These are phyloP conservation scores for Oehlia diaphana DNA, from an alignment of 192 early-diverging fungal species.

Conservation along the genomic window DNA sequence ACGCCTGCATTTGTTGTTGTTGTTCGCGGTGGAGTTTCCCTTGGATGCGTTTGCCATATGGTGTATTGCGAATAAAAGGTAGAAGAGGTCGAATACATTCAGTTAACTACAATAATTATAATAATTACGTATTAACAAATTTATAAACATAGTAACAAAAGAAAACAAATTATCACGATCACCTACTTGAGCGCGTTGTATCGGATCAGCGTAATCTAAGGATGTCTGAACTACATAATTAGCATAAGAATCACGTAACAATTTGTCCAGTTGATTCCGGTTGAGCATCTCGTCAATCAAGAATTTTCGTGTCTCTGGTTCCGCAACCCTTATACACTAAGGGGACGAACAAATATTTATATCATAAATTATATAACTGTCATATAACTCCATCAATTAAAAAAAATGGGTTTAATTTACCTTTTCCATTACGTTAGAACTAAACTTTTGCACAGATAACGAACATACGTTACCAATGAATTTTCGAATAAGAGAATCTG, in stretches of 20 bases:
- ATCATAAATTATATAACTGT: not conserved
- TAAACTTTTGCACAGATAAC: conserved; percentile 88
- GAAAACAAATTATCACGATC: not conserved
- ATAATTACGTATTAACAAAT: not conserved
- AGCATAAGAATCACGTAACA: conserved; percentile 83
- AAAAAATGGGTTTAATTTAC: conserved; percentile 35
- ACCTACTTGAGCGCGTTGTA: conserved; percentile 61
- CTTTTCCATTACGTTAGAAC: conserved; percentile 93
- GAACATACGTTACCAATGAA: conserved; percentile 76
- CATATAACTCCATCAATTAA: not conserved
- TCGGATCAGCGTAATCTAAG: conserved; percentile 74
- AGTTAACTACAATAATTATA: conserved; percentile 51
- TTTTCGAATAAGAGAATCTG: conserved; percentile 68
- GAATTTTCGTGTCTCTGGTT: conserved; percentile 62
- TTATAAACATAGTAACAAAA: not conserved
- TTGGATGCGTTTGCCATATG: conserved; percentile 87
- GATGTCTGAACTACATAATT: conserved; percentile 93
- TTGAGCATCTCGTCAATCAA: conserved; percentile 78
- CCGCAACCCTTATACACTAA: conserved; percentile 80
- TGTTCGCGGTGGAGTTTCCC: conserved; percentile 72
- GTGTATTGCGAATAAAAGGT: conserved; percentile 80
- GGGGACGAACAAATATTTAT: not conserved
- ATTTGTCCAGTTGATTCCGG: conserved; percentile 71
- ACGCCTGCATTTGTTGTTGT: conserved; percentile 41
- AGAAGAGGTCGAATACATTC: conserved; percentile 81